Evolutionary conservation across 2,329 filamentous ascomycete genomes (phyloP).

Genomic region (Pyrenophora teres): DNA sequence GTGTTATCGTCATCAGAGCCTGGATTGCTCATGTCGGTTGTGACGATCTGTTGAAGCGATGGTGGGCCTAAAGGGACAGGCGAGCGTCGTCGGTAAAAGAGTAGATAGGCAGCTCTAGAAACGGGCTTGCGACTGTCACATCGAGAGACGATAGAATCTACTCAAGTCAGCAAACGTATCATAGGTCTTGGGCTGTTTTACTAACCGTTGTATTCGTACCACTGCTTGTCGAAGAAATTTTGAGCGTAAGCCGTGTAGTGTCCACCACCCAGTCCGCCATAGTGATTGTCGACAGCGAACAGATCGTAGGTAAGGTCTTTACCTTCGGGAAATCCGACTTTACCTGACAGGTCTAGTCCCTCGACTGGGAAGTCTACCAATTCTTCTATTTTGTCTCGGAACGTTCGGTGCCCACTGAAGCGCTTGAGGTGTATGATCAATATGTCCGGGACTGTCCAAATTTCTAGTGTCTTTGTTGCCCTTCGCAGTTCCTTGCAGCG

Average conservation of each 20-base stretch:
- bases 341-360: constrained; percentile 77
- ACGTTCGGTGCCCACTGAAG: constrained; percentile 81
- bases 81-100: constrained; percentile 93
- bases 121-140: constrained; percentile 66
- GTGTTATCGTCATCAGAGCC: constrained; percentile 46
- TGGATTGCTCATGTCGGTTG: constrained; percentile 56
- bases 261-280: constrained; percentile 87
- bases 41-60: constrained; percentile 71
- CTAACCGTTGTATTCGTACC: constrained; percentile 96
- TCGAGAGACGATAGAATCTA: constrained; percentile 75
- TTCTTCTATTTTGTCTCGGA: constrained; percentile 89
- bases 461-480: constrained; percentile 93
- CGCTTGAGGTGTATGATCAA: constrained; percentile 94
- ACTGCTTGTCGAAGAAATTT: constrained; percentile 85
- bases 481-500: constrained; percentile 91
- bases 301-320: constrained; percentile 89
- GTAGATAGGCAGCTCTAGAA: constrained; percentile 80
- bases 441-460: constrained; percentile 97
- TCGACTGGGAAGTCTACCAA: constrained; percentile 90
- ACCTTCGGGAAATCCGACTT: constrained; percentile 78
- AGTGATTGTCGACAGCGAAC: constrained; percentile 95
- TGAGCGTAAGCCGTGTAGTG: constrained; percentile 96
- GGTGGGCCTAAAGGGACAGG: constrained; percentile 77
- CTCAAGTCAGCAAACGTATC: background rate
- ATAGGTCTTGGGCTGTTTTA: background rate